phyloP scores from a whole-genome alignment of 768 basidiomycete genomes.

The Nidularia sp. region DNA sequence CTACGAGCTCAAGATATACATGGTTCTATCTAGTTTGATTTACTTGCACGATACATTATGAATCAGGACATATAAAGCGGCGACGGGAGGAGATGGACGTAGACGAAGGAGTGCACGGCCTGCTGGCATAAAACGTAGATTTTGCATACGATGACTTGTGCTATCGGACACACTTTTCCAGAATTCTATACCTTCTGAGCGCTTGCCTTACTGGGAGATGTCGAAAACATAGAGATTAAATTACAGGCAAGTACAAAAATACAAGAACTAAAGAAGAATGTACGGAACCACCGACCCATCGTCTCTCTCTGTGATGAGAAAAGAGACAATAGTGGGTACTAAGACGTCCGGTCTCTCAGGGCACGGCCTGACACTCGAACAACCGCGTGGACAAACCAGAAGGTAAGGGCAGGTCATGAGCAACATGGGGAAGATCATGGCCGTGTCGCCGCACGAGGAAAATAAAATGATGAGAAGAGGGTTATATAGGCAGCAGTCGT shows the following conservation, averaged over 20 bases:
- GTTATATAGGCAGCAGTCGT: slow-evolving; percentile 18
- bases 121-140: too few species aligned
- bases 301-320: slow-evolving; percentile 32
- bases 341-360: slow-evolving; percentile 75
- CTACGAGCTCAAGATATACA: too few species aligned
- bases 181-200: too few species aligned
- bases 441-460: slow-evolving; percentile 80
- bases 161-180: too few species aligned
- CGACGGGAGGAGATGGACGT: too few species aligned
- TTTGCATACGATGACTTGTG: too few species aligned
- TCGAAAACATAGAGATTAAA: not conserved
- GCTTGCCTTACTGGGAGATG: too few species aligned
- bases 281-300: slow-evolving; percentile 80
- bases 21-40: too few species aligned
- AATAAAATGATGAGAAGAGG: slow-evolving; percentile 8
- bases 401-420: slow-evolving; percentile 62
- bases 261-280: slow-evolving; percentile 17
- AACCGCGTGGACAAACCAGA: slow-evolving; percentile 48
- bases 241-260: not conserved
- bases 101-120: too few species aligned
- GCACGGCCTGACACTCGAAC: slow-evolving; percentile 91
- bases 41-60: too few species aligned
- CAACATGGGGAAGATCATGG: slow-evolving; percentile 82
- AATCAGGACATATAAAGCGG: too few species aligned
- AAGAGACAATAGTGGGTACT: slow-evolving; percentile 69